Conservation (phyloP, 2,329 filamentous ascomycete genomes). For the Xylariaceae sp. region DNA sequence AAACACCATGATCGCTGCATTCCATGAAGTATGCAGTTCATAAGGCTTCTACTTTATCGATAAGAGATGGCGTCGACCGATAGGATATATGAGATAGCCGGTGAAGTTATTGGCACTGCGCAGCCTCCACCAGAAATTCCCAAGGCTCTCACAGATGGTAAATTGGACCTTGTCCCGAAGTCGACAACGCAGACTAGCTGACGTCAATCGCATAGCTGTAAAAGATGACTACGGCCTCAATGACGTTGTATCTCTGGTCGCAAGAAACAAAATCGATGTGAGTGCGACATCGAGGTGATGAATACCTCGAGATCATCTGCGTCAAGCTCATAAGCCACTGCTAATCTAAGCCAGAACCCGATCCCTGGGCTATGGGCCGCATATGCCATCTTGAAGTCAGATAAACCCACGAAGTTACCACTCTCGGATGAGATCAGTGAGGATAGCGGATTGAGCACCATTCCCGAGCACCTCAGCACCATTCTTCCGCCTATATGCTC, state of each 20-base stretch:
- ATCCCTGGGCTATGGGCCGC: constrained; percentile 8
- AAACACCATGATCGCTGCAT: no score
- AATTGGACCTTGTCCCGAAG: background rate
- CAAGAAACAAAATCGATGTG: constrained; percentile 6
- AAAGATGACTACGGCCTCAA: constrained; percentile 5
- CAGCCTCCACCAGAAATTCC: constrained; percentile 5
- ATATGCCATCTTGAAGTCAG: constrained; percentile 10
- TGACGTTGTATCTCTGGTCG: constrained; percentile 4
- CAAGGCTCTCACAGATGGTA: constrained; percentile 9
- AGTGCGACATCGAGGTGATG: constrained; percentile 1
- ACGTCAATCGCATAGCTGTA: constrained; percentile 5
- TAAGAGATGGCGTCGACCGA: no score
- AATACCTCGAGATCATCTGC: background rate
- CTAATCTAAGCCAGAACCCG: constrained; percentile 8
- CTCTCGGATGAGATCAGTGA: constrained; percentile 23
- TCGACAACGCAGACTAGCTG: background rate
- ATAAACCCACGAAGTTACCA: background rate
- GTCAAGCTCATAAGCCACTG: background rate
- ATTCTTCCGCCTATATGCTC: constrained; percentile 19
- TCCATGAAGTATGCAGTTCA: no score
- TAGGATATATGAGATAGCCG: no score
- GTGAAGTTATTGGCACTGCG: background rate
- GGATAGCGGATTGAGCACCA: constrained; percentile 19
- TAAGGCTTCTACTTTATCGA: no score
- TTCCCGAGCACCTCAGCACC: constrained; percentile 28